Conservation (phyloP, 192 early-diverging fungal species). For the Backusella sp. region DNA sequence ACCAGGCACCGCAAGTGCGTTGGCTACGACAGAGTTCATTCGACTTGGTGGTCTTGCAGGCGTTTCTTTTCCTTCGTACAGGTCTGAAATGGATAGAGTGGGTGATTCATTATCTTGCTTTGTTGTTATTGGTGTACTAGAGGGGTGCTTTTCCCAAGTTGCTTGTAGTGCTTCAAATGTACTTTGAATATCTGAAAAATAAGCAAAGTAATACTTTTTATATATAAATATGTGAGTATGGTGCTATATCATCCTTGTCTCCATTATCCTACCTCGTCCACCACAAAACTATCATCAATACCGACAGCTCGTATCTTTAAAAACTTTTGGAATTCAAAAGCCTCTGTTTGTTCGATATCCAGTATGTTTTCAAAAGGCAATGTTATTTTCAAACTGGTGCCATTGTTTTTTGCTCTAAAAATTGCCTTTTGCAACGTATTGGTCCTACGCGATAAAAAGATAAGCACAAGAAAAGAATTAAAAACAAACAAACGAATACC, state of each 20-base stretch:
- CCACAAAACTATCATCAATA: slow-evolving; percentile 48
- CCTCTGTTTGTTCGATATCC: slow-evolving; percentile 51
- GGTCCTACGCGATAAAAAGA: slow-evolving; percentile 30
- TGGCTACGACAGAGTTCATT: slow-evolving; percentile 23
- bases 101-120: slow-evolving; percentile 18
- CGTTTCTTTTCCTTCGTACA: slow-evolving; percentile 7
- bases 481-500: slow-evolving; percentile 31
- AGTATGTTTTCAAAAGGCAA: slow-evolving; percentile 56
- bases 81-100: slow-evolving; percentile 22
- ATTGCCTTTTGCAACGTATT: slow-evolving; percentile 55
- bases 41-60: background rate
- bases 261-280: slow-evolving; percentile 50
- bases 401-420: slow-evolving; percentile 57
- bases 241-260: no score
- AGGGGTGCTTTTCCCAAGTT: slow-evolving; percentile 19
- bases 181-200: slow-evolving; percentile 52
- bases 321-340: slow-evolving; percentile 49
- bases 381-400: slow-evolving; percentile 56
- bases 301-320: slow-evolving; percentile 52
- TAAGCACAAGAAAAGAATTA: slow-evolving; percentile 9
- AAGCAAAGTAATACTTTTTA: slow-evolving; percentile 64
- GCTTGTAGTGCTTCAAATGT: slow-evolving; percentile 34
- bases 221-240: background rate
- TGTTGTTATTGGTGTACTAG: background rate
- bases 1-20: slow-evolving; percentile 24